phyloP scores from a whole-genome alignment of 306 rosid species.

The Quercus engelmannii region DNA sequence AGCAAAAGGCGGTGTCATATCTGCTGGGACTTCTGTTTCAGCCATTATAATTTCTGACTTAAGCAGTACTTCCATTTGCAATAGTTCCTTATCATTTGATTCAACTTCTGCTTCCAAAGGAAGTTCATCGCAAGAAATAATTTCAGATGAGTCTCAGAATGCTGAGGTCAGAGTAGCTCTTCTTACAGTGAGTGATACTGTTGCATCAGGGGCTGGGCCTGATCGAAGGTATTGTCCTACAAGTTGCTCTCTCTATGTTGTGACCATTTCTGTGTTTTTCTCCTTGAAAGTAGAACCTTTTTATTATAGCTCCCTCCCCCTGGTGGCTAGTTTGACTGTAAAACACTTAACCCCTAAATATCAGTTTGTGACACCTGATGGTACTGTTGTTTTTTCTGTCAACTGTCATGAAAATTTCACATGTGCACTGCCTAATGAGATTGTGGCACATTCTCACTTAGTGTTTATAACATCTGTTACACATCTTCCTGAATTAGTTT shows the following conservation, averaged over 20 bases:
- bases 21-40: slow-evolving; percentile 65
- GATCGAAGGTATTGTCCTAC: slow-evolving; percentile 73
- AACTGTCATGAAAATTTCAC: too few species aligned
- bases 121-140: slow-evolving; percentile 26
- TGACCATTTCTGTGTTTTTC: background rate
- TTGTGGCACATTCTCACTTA: too few species aligned
- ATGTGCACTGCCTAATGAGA: too few species aligned
- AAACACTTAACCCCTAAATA: background rate
- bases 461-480: too few species aligned
- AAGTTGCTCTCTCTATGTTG: background rate
- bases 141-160: slow-evolving; percentile 31
- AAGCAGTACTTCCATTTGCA: slow-evolving; percentile 13
- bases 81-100: slow-evolving; percentile 26
- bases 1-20: slow-evolving; percentile 48
- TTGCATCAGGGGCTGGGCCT: slow-evolving; percentile 81
- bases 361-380: background rate
- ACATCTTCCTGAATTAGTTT: too few species aligned
- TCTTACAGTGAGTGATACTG: slow-evolving; percentile 96
- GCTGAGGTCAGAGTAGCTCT: slow-evolving; percentile 58
- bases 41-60: slow-evolving; percentile 72
- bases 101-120: slow-evolving; percentile 23
- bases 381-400: background rate
- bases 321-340: background rate
- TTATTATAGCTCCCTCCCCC: background rate
- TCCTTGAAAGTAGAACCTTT: background rate